phyloP scores from a whole-genome alignment of 108 stramenopile species.

The Nitzschia putrida region DNA sequence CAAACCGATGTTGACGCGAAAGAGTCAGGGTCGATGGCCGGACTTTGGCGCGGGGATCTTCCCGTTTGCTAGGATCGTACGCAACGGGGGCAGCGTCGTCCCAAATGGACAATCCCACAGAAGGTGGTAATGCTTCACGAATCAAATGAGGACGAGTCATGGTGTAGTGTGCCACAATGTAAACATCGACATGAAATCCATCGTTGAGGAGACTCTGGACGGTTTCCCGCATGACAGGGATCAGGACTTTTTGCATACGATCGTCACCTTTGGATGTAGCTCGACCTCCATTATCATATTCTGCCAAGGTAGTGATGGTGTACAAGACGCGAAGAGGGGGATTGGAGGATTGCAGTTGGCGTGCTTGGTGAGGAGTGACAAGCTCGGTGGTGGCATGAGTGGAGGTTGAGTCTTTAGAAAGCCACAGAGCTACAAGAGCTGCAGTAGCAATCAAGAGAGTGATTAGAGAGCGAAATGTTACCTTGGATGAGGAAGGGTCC shows the following conservation, averaged over 20 bases:
- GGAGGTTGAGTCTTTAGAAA: too few species aligned
- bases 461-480: too few species aligned
- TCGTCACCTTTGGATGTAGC: conserved; percentile 64
- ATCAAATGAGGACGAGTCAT: conserved; percentile 56
- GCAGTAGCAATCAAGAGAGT: too few species aligned
- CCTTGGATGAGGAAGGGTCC: too few species aligned
- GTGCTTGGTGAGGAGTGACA: too few species aligned
- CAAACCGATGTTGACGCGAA: conserved; percentile 83
- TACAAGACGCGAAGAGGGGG: conserved; percentile 51
- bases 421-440: too few species aligned
- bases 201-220: conserved; percentile 58
- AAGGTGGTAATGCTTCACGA: conserved; percentile 45
- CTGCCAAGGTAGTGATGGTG: conserved; percentile 74
- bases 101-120: conserved; percentile 68
- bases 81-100: conserved; percentile 71
- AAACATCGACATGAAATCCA: conserved; percentile 78
- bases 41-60: conserved; percentile 23
- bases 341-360: background rate
- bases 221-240: conserved; percentile 72
- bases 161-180: conserved; percentile 51
- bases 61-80: conserved; percentile 43
- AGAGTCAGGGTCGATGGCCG: conserved; percentile 47
- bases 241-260: conserved; percentile 62
- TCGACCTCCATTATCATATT: conserved; percentile 74
- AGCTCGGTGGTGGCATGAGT: too few species aligned